Evolutionary conservation across 2,329 filamentous ascomycete species (phyloP), one percentile per base, ranked within the genome.

Genomic region (Alternaria tenuissima): DNA sequence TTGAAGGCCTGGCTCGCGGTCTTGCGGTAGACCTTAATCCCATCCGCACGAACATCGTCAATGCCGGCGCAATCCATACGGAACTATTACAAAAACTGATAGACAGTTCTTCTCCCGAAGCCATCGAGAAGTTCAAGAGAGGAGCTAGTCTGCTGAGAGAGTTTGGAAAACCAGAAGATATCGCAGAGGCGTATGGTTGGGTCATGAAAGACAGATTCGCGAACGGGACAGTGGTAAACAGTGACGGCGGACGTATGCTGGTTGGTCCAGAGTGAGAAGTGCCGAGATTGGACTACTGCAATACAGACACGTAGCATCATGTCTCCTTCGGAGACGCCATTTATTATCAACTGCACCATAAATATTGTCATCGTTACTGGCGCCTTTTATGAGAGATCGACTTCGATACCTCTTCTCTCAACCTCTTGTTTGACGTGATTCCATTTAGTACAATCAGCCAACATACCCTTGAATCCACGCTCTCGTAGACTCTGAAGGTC

Each of bases 141-240:
- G 47, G 61, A 34, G 65, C 61, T 3, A 73, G 66, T 22, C 56
- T 79, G 48, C 65, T 65, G 38, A 60, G 58, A 3, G 57, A 57
- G 7, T 62, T 75, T 42, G 76, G 74, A 2, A 57, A 62, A 30
- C 70, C 72, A 5, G 68, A 69, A 55, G 81, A 83, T 68, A 67
- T 79, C 55, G 81, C 80, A 1, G 81, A 83, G 71, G 76, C 77
- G 20, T 83, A 82, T 75, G 65, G 79, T 4, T 82, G 78, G 65
- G 46, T 78, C 9, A 83, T 83, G 81, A 78, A 76, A 62, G 81
- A 82, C 70, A 52, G 65, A 36, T 81, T 78, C 66, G 72, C 75
- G 9, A 81, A 76, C 1, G 81, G 81, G 1, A 65, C 59, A 11
- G 56, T 73, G 28, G 63, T 80, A 7, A 66, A 67, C 9, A 71